Evolutionary conservation across 2,329 filamentous ascomycete genomes (phyloP), one percentile per base, ranked within the genome.

Genomic region (Nemania sp.): DNA sequence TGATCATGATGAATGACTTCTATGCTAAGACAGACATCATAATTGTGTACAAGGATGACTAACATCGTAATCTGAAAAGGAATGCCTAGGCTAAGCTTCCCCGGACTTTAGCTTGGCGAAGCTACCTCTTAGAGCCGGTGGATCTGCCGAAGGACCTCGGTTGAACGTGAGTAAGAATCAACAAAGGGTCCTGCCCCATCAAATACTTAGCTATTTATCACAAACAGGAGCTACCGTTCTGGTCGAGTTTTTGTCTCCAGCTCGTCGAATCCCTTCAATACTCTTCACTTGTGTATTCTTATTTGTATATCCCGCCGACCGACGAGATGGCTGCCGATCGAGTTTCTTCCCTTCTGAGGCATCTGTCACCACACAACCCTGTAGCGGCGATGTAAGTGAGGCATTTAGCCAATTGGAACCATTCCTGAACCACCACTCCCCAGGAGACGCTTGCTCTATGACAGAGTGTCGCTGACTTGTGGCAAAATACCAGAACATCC

Each of bases 291-390:
- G 10, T 18, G 7, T 34, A 3, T 20, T 13, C 39, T 13, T 20
- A 9, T 57, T 15, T 32, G 25, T 54, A 43, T 51, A 59, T 2
- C 12, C 45, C 18, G 25, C 32, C 47, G n/a, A 39, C 34, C 32
- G 46, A 51, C 76, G 82, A 69, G 70, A 95, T 94, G 91, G 89
- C 91, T 68, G 84, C 88, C 64, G 91, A 97, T 81, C 87, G 93
- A 78, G 87, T 98, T 69, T 90, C 86, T 72, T 93, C 90, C 67
- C 90, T 98, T 72, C 84, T 97, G 71, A 92, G 89, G 79, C 93
- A 98, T 77, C 83, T 97, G 74, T 83, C 89, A 61, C 90, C 91
- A 52, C 85, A 85, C 68, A 87, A 87, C 71, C 87, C 86, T 50
- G 77, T 97, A 67, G 84, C 86, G 69, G 81, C 87, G 64, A 90